Conservation (phyloP, 2,329 filamentous ascomycete species). For the Calonectria ilicicola region DNA sequence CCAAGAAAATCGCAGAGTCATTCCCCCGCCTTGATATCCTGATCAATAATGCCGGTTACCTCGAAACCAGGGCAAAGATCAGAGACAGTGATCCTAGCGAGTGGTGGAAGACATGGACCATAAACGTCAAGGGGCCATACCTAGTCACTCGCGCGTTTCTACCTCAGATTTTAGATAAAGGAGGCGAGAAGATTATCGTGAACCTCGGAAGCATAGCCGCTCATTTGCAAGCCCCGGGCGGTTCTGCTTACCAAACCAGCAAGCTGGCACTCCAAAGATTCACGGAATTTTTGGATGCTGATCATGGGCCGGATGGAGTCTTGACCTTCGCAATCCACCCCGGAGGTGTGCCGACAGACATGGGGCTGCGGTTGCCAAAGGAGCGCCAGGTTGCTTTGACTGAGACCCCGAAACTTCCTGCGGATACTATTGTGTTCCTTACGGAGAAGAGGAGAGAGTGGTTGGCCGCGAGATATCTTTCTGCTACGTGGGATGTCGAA, state of each 20-base stretch:
- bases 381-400: conserved; percentile 30
- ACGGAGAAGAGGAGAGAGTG: conserved; percentile 55
- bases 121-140: conserved; percentile 59
- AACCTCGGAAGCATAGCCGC: conserved; percentile 59
- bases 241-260: conserved; percentile 58
- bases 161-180: conserved; percentile 52
- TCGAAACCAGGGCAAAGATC: conserved; percentile 51
- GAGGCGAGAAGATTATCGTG: conserved; percentile 55
- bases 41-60: conserved; percentile 58
- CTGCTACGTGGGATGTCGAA: conserved; percentile 60
- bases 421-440: conserved; percentile 58
- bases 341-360: conserved; percentile 51
- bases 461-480: conserved; percentile 58
- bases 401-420: conserved; percentile 54
- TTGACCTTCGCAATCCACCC: conserved; percentile 55
- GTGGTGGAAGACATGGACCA: conserved; percentile 55
- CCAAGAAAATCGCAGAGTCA: conserved; percentile 38
- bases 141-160: conserved; percentile 60
- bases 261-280: conserved; percentile 63
- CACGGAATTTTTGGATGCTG: conserved; percentile 59
- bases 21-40: conserved; percentile 56
- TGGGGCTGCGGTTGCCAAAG: conserved; percentile 22
- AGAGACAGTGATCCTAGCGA: conserved; percentile 53
- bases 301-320: conserved; percentile 57
- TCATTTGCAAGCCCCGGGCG: conserved; percentile 47